Conservation (phyloP, 495 filamentous ascomycete genomes). For the Trichoderma virens region DNA sequence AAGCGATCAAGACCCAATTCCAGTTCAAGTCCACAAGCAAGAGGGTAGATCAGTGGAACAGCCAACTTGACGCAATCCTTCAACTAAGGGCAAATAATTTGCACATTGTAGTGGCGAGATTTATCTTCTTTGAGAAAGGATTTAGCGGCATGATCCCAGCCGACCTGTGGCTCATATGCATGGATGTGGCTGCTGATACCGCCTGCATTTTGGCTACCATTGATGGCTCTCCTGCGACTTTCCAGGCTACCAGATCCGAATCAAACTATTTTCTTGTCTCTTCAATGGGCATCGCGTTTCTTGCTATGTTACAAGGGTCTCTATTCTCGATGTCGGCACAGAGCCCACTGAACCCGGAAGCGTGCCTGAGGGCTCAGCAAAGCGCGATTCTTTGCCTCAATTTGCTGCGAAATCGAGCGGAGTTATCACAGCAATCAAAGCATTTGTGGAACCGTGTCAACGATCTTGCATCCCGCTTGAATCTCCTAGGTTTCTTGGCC, state of each 20-base stretch:
- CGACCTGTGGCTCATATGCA: not conserved
- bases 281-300: not conserved
- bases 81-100: not conserved
- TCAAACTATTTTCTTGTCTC: not conserved
- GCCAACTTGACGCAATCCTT: not conserved
- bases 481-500: too few species aligned
- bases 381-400: not conserved
- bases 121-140: not conserved
- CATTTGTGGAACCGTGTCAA: not conserved
- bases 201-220: not conserved
- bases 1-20: not conserved
- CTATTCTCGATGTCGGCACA: not conserved
- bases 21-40: not conserved
- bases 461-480: not conserved
- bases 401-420: not conserved
- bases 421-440: not conserved
- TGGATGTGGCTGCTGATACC: not conserved
- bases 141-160: not conserved
- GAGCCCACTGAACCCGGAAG: not conserved
- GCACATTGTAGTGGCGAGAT: not conserved
- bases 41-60: not conserved
- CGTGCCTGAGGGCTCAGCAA: not conserved
- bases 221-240: not conserved
- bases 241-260: not conserved
- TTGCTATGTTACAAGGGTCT: not conserved